phyloP scores from a whole-genome alignment of 2,329 filamentous ascomycete species.

The Epichloe bromicola region DNA sequence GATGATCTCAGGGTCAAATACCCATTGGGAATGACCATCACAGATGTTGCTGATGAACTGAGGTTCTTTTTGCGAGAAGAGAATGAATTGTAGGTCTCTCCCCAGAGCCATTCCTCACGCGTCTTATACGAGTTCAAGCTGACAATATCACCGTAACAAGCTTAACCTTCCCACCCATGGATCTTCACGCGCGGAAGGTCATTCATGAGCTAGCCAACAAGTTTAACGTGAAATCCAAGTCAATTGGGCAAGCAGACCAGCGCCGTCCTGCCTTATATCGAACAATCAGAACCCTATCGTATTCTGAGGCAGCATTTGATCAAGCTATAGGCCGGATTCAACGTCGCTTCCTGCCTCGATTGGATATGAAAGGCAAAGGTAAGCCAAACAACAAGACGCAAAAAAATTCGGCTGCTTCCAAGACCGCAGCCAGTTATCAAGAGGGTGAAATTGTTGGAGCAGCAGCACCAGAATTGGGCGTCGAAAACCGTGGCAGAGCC shows the following conservation, averaged over 20 bases:
- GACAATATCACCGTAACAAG: not conserved
- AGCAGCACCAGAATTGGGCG: constrained; percentile 69
- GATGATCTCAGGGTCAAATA: constrained; percentile 59
- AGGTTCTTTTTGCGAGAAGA: constrained; percentile 53
- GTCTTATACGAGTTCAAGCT: not conserved
- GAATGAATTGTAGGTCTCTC: constrained; percentile 43
- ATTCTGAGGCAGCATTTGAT: constrained; percentile 43
- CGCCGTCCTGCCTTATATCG: constrained; percentile 70
- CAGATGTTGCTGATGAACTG: constrained; percentile 61
- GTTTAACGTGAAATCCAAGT: constrained; percentile 74
- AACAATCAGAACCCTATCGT: constrained; percentile 51
- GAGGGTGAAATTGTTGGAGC: constrained; percentile 85
- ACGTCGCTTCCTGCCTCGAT: constrained; percentile 42
- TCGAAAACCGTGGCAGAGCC: constrained; percentile 68
- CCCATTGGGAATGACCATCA: constrained; percentile 53
- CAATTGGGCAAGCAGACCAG: constrained; percentile 56
- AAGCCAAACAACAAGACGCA: constrained; percentile 21
- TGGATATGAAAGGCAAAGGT: constrained; percentile 26
- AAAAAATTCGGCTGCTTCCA: constrained; percentile 8
- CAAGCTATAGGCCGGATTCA: constrained; percentile 31
- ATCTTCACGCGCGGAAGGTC: constrained; percentile 59
- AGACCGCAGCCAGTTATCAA: constrained; percentile 38
- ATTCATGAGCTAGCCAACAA: constrained; percentile 68
- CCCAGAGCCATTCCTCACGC: not conserved
- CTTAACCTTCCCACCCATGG: constrained; percentile 71